Evolutionary conservation across 495 filamentous ascomycete species (phyloP), one percentile per base, ranked within the genome.

Genomic region (Cenococcum geophilum): DNA sequence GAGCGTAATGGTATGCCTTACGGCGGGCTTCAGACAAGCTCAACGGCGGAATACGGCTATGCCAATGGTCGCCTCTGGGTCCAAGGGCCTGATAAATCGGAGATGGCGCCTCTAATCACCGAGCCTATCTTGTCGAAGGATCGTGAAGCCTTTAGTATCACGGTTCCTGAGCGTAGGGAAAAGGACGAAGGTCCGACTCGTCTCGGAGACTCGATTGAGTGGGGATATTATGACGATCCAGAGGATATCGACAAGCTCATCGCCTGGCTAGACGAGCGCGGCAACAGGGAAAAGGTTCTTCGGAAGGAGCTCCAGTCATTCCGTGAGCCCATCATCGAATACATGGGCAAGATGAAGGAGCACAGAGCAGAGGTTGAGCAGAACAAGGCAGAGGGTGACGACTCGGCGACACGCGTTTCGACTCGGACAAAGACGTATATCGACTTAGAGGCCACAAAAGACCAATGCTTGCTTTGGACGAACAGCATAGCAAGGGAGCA

Each of bases 1-100:
- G 93, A 98, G 74, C 87, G 92, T 40, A 98, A 97, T 70, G 93
- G 91, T 27, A 97, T 97, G 93, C 95, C 93, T 1, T 96, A 89
- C 70, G 90, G 78, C 50, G 95, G 95, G 1, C 77, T 96, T 60
- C 92, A 91, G 0, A 79, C 82, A 62, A 93, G 89, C 74, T 97
- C 91, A 5, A 97, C 91, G 4, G 86, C 91, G 0, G 78, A 85
- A 42, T 89, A 92, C 20, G 83, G 81, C 11, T 98, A 97, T 69
- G 91, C 95, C 11, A 98, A 97, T 71, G 93, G 89, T 9, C 88
- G 91, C 57, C 76, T 98, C 43, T 98, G 93, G 93, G 85, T 98
- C 25, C 93, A 98, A 72, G 93, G 93, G 0, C 93, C 93, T 0
- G 89, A 95, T 72, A 88, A 92, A 47, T 80, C 92, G 71, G 93